phyloP scores from a whole-genome alignment of 1,284 basidiomycete species.

The Trametes hirsuta region DNA sequence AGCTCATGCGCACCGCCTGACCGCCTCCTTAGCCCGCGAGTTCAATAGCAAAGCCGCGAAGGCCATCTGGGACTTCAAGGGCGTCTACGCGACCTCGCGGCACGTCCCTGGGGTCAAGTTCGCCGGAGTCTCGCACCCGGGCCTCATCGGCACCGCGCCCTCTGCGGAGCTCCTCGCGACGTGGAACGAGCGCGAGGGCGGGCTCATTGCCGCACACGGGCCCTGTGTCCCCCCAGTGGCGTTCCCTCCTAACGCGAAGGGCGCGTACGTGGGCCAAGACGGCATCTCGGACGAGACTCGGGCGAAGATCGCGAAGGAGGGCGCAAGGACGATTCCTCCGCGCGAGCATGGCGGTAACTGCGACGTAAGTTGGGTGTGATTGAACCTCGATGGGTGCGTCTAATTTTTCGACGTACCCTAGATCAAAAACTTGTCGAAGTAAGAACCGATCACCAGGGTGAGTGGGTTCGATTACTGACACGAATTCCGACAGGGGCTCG shows the following conservation, averaged over 20 bases:
- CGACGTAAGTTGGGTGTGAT: conserved; percentile 50
- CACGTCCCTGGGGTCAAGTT: conserved; percentile 83
- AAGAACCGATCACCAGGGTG: not conserved
- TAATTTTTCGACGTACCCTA: conserved; percentile 28
- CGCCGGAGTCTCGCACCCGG: conserved; percentile 78
- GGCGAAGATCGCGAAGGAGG: conserved; percentile 65
- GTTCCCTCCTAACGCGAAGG: conserved; percentile 60
- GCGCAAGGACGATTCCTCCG: conserved; percentile 78
- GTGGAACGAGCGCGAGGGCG: conserved; percentile 76
- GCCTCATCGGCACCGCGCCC: conserved; percentile 77
- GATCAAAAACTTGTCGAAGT: conserved; percentile 78
- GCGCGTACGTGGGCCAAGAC: conserved; percentile 74
- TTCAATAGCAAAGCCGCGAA: conserved; percentile 75
- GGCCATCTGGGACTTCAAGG: conserved; percentile 81
- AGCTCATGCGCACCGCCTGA: not conserved
- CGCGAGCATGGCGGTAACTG: conserved; percentile 84
- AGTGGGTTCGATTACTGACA: not conserved
- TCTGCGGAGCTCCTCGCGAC: conserved; percentile 70
- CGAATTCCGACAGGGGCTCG: conserved; percentile 47
- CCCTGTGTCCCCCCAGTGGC: conserved; percentile 68
- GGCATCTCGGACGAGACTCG: conserved; percentile 46
- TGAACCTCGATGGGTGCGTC: too few relatives aligned
- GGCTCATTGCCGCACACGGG: conserved; percentile 60
- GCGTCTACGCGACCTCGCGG: conserved; percentile 69
- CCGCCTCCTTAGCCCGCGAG: conserved; percentile 51